phyloP scores from a whole-genome alignment of 345 rosid genomes.

The Moricandia moricandioides region DNA sequence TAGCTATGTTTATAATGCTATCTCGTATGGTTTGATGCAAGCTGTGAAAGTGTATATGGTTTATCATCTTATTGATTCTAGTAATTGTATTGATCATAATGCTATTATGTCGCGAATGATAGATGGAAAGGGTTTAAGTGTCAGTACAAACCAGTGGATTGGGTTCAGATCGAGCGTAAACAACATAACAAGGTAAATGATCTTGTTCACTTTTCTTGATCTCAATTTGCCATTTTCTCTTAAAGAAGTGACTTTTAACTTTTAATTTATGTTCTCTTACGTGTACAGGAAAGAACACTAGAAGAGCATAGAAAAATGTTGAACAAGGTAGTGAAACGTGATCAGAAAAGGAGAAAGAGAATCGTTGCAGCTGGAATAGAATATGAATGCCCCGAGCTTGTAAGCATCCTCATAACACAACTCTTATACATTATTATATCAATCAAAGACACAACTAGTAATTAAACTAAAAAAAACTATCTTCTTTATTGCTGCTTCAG shows the following conservation, averaged over 20 bases:
- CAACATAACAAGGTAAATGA: conserved; percentile 59
- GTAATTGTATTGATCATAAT: conserved; percentile 3
- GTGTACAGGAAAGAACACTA: conserved; percentile 75
- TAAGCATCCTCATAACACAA: conserved; percentile 37
- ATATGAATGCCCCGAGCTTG: conserved; percentile 82
- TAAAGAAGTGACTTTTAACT: too few species aligned
- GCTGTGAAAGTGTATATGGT: too few species aligned
- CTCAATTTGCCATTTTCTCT: background rate
- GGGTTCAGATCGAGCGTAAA: conserved; percentile 58
- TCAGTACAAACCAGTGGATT: conserved; percentile 54
- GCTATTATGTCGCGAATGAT: background rate
- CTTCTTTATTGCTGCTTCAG: conserved; percentile 30
- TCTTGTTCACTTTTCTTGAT: background rate
- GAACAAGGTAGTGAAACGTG: conserved; percentile 59
- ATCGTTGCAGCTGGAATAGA: conserved; percentile 80
- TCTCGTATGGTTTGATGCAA: too few species aligned
- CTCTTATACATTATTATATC: background rate
- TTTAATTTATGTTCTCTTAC: background rate
- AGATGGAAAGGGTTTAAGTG: conserved; percentile 82
- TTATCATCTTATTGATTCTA: too few species aligned
- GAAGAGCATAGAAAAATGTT: conserved; percentile 75
- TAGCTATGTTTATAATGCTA: background rate
- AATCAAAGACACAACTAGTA: background rate
- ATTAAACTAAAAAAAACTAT: too few species aligned
- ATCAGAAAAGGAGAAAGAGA: conserved; percentile 57